Base-by-base conservation (phyloP, 257 asterid species). In the Forsythia viridissima region DNA sequence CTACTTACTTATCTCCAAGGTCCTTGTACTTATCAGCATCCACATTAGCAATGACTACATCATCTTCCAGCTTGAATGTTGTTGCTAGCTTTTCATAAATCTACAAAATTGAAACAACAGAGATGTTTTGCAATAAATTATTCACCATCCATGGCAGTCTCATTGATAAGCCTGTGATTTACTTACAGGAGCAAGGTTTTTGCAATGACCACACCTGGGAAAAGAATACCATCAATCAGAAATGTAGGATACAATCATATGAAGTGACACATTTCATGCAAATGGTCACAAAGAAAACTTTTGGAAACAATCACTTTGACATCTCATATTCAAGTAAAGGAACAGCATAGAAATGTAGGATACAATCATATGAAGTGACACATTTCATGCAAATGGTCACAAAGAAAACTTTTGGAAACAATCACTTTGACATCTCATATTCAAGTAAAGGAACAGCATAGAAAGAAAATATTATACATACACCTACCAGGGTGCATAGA, bases 121-220 rank as follows among this genome's bases (percentile, higher is more conserved):
- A 66, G 73, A 55, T 52, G 74, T 68, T 74, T 24, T 69, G 73
- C 38, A 40, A 42, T 72, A 66, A 73, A 65, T 24, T 72, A 40
- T 39, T 67, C 70, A 70, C 70, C 20, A 72, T 87, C 72, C 72
- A 61, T 21, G 10, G 40, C 67, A 74, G 38, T 46, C 69, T 80
- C 75, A 42, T 69, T 74, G 34, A 57, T 46, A 61, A 85, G 83
- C 61, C 67, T 24, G 48, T 20, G 63, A n/a, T 80, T 80, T 76
- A 87, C 97, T 92, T 88, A 95, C 99, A 73, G 99, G 84, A 77
- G 99, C 99, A 85, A 94, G 97, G 88, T 68, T 87, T 89, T 95
- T 91, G 91, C 98, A 95, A 72, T 95, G 99, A 78, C 99, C 98
- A 70, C 98, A 95, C 99, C 98, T 93, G 88, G 68, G 82, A 57